Conservation (phyloP, 2,329 filamentous ascomycete genomes). For the Emmonsia crescens region DNA sequence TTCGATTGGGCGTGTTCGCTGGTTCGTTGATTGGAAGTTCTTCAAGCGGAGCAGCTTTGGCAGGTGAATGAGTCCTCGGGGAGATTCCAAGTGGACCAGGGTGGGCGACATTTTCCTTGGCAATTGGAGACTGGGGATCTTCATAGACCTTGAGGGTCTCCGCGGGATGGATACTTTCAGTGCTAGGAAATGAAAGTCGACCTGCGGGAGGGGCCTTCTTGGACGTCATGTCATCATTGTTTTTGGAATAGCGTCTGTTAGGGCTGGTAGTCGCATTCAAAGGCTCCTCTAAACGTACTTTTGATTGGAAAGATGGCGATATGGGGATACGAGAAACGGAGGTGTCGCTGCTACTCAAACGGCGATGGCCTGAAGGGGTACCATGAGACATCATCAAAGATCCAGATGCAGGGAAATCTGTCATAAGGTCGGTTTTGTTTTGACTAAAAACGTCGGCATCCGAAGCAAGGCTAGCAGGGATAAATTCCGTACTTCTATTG, state of each 20-base stretch:
- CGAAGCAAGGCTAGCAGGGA: not conserved
- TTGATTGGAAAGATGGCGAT: conserved; percentile 7
- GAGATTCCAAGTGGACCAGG: conserved; percentile 12
- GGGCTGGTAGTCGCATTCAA: conserved; percentile 6
- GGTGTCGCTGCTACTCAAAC: conserved; percentile 5
- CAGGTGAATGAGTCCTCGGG: conserved; percentile 14
- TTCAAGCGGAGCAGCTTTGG: conserved; percentile 25
- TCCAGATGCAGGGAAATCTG: not conserved
- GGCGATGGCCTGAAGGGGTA: conserved; percentile 5
- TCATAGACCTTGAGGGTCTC: conserved; percentile 40
- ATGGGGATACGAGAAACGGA: conserved; percentile 11
- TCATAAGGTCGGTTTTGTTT: not conserved
- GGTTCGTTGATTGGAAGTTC: conserved; percentile 32
- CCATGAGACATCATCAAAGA: not conserved
- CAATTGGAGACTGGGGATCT: conserved; percentile 35
- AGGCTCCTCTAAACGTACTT: conserved; percentile 8
- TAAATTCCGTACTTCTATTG: conserved; percentile 12
- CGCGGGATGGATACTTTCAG: conserved; percentile 22
- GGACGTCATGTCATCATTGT: conserved; percentile 7
- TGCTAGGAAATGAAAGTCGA: conserved; percentile 12
- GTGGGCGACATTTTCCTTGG: conserved; percentile 17
- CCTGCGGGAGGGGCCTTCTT: conserved; percentile 7
- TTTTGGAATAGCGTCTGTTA: conserved; percentile 5
- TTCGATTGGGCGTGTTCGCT: conserved; percentile 14
- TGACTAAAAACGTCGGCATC: not conserved